A percentile compares a stretch with the other conserved stretches of the same genome.
Evolutionary conservation across 108 stramenopile species (phyloP).

Genomic region (Asterionellopsis glacialis): DNA sequence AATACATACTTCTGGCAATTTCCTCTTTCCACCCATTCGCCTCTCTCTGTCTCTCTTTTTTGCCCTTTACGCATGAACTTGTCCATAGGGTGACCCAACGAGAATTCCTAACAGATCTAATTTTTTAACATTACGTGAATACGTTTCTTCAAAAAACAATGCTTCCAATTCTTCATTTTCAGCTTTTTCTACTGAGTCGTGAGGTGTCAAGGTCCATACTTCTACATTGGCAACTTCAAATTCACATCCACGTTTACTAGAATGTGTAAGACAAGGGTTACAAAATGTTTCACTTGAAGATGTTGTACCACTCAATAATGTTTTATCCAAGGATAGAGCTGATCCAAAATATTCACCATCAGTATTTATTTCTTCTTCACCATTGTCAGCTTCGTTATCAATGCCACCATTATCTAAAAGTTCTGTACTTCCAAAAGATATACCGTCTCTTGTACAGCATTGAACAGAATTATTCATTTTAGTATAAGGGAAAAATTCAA

Average conservation of each 20-base stretch:
- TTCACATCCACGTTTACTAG: conserved; percentile 19
- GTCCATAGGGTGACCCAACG: no score
- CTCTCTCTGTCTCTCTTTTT: no score
- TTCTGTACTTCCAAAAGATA: conserved; percentile 64
- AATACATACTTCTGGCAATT: no score
- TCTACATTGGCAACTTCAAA: conserved; percentile 62
- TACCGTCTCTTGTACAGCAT: conserved; percentile 48
- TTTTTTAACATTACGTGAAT: no score
- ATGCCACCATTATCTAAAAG: conserved; percentile 1
- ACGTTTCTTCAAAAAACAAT: conserved; percentile 27
- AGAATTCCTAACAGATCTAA: no score
- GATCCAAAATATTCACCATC: conserved; percentile 59
- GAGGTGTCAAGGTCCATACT: conserved; percentile 53
- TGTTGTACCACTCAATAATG: conserved; percentile 56
- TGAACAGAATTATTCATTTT: conserved; percentile 53
- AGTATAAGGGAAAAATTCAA: conserved; percentile 66
- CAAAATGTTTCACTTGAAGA: conserved; percentile 72
- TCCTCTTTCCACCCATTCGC: no score
- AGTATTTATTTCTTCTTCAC: background rate
- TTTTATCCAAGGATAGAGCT: conserved; percentile 53
- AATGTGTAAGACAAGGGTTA: conserved; percentile 26
- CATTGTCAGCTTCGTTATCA: conserved; percentile 27
- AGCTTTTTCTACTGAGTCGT: conserved; percentile 26
- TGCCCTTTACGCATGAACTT: no score
- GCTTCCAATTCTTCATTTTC: conserved; percentile 32